Evolutionary conservation across 768 basidiomycete genomes (phyloP).

Genomic region (Heimioporus sp.): DNA sequence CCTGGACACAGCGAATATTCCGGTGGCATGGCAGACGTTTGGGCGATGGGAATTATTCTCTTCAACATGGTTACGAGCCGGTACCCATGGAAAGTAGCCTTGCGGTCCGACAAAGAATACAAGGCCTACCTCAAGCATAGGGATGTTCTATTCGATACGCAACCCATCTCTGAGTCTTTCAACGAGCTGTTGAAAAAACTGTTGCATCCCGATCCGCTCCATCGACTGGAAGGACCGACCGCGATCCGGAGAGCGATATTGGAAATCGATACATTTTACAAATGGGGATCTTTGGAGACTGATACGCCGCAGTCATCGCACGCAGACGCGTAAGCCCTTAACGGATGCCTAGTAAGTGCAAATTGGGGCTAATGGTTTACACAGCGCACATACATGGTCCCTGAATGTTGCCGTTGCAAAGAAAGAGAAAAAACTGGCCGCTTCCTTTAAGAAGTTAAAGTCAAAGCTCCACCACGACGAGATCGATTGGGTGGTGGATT

Average conservation of each 20-base stretch:
- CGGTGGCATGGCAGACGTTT: conserved; percentile 45
- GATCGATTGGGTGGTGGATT: no score
- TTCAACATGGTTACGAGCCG: conserved; percentile 71
- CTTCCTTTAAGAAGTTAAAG: no score
- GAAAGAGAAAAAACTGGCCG: no score
- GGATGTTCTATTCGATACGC: conserved; percentile 2
- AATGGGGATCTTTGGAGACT: neutral
- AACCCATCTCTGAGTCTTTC: conserved; percentile 3
- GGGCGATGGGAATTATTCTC: conserved; percentile 79
- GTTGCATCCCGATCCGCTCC: conserved; percentile 1
- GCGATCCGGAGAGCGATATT: neutral
- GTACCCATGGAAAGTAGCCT: conserved; percentile 3
- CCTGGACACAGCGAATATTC: conserved; percentile 14
- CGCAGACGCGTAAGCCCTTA: no score
- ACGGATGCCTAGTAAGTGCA: no score
- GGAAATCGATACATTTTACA: neutral
- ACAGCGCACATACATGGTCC: no score
- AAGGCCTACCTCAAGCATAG: neutral
- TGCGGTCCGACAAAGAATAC: neutral
- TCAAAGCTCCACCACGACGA: no score
- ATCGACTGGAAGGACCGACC: neutral
- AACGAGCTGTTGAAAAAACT: conserved; percentile 1
- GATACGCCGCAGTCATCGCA: no score
- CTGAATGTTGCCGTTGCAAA: no score
- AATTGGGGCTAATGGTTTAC: no score